Conservation (phyloP, 2,329 filamentous ascomycete species). For the Botrytis fabae region DNA sequence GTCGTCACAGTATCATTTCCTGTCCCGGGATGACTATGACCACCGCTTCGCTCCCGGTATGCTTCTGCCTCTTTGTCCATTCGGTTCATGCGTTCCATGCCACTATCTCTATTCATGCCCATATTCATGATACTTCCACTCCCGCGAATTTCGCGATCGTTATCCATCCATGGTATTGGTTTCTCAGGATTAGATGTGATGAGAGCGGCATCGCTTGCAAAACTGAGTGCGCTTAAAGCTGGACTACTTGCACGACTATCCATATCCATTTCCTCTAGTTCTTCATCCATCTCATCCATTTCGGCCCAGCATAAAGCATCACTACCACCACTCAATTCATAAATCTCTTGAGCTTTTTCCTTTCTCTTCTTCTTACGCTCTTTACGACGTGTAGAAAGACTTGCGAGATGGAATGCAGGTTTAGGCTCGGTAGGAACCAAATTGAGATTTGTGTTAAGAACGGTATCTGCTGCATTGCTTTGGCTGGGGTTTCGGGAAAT, state of each 20-base stretch:
- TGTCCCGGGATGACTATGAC: not conserved
- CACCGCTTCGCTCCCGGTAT: slow-evolving; percentile 8
- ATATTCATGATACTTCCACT: slow-evolving; percentile 16
- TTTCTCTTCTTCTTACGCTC: slow-evolving; percentile 19
- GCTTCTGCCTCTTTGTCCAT: slow-evolving; percentile 19
- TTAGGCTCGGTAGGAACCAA: slow-evolving; percentile 1
- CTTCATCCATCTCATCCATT: slow-evolving; percentile 16
- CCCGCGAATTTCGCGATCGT: slow-evolving; percentile 1
- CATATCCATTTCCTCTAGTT: slow-evolving; percentile 8
- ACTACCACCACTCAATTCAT: slow-evolving; percentile 19
- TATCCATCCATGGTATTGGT: not conserved
- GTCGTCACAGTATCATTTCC: slow-evolving; percentile 3
- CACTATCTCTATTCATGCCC: slow-evolving; percentile 12
- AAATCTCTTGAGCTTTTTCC: slow-evolving; percentile 13
- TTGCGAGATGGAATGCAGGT: slow-evolving; percentile 20
- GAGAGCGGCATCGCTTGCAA: slow-evolving; percentile 1
- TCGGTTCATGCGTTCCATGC: not conserved
- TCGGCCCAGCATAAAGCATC: slow-evolving; percentile 21
- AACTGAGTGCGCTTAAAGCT: slow-evolving; percentile 5
- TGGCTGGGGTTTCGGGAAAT: not conserved
- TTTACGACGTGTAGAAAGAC: slow-evolving; percentile 19
- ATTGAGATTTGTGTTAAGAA: not conserved
- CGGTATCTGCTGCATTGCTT: not conserved
- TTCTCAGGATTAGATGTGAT: not conserved
- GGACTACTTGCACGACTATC: slow-evolving; percentile 11